A percentile compares a stretch with the other conserved stretches of the same genome.
Conservation (phyloP, 331 rosid species). For the Cucumis variabilis region DNA sequence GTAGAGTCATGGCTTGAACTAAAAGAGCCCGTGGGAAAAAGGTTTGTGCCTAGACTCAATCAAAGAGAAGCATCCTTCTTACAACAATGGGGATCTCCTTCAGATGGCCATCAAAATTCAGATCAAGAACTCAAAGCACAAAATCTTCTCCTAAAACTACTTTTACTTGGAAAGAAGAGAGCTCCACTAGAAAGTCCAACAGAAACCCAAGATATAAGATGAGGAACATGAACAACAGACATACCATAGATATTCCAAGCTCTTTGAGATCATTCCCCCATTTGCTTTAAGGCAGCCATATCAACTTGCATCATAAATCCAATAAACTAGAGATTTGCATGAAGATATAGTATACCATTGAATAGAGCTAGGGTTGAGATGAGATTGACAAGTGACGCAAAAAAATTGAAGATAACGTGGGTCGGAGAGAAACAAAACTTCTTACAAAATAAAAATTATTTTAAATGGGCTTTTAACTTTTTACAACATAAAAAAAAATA, state of each 20-base stretch:
- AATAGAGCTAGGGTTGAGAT: too few species aligned
- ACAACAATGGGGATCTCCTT: not conserved
- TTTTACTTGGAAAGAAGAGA: not conserved
- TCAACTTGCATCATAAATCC: too few species aligned
- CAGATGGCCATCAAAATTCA: not conserved
- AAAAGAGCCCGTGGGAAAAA: not conserved
- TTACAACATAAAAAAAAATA: too few species aligned
- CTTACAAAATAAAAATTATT: too few species aligned
- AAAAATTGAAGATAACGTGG: too few species aligned
- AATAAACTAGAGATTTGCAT: too few species aligned
- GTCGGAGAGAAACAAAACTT: too few species aligned
- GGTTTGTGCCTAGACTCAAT: not conserved
- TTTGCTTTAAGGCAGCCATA: conserved; percentile 91
- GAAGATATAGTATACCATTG: too few species aligned
- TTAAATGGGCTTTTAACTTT: too few species aligned
- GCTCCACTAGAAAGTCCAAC: conserved; percentile 47
- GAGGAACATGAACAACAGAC: conserved; percentile 28
- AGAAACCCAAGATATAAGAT: conserved; percentile 38
- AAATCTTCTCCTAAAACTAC: not conserved
- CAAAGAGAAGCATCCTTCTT: not conserved
- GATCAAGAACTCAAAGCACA: not conserved
- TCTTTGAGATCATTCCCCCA: conserved; percentile 98
- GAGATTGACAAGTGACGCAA: too few species aligned
- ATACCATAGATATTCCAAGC: conserved; percentile 98
- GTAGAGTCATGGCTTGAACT: not conserved